Base-by-base conservation (phyloP, 2,329 filamentous ascomycete genomes). In the Stenocarpella maydis region DNA sequence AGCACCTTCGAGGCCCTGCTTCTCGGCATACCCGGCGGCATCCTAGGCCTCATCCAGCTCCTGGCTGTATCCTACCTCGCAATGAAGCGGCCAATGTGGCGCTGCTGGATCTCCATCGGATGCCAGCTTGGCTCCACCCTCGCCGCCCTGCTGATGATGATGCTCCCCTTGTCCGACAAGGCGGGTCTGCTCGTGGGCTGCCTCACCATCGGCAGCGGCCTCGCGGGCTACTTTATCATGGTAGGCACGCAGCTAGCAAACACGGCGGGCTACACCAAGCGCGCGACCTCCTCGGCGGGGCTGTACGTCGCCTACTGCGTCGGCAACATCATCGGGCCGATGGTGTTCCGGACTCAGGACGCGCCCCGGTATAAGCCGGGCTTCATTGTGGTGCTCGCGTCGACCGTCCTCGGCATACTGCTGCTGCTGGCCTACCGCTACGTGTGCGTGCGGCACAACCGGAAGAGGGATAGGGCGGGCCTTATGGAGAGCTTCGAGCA, bases 221-320 rank as follows among this genome's bases (percentile, higher is more conserved):
- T 90, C 0, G 28, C 58, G 1, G 43, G n/a, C 6, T 49, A 49
- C n/a, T 19, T 63, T 14, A 80, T 92, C 17, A 86, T 91, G 31
- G 87, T 92, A 0, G 85, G 87, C 0, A 93, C 90, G 90, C 89
- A 92, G 69, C 85, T 92, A 9, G 88, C 86, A 10, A 93, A 92
- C 77, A 91, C 89, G 0, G 90, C 84, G 0, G 91, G 91, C 7
- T 87, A 86, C n/a, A 92, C 90, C 3, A 92, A 92, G 78, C 58
- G 58, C 28, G 58, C 58, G n/a, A 63, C 58, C 26, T 21, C 58
- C 6, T 63, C 58, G 14, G 41, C 58, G 7, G 58, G 58, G 0
- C 37, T 63, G 1, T 63, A 63, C 28, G 58, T 63, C n/a, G 58
- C 43, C 2, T 60, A 55, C 24, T 50, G 50, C 28, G 17, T 63